Conservation (phyloP, 2,329 filamentous ascomycete genomes). For the Fusarium lyarnte region DNA sequence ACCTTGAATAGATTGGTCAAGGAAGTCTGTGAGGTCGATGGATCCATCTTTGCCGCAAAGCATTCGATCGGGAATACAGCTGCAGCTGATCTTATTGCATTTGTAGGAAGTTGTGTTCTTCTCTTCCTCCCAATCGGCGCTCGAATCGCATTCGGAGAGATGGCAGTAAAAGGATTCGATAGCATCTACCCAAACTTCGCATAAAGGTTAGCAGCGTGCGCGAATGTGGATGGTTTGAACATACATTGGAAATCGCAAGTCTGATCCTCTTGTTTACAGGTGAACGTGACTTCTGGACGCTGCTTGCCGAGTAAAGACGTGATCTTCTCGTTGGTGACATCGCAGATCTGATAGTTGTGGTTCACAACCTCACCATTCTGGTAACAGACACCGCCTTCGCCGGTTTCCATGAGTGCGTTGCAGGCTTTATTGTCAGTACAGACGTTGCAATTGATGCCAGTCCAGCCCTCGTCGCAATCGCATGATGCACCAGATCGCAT, state of each 20-base stretch:
- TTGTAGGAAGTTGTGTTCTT: conserved; percentile 86
- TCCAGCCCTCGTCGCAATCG: conserved; percentile 92
- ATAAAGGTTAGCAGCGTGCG: conserved; percentile 10
- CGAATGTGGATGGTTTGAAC: conserved; percentile 40
- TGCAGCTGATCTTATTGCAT: conserved; percentile 86
- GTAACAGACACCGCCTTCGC: conserved; percentile 88
- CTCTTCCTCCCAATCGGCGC: conserved; percentile 71
- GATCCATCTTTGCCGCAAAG: conserved; percentile 92
- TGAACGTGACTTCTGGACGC: conserved; percentile 94
- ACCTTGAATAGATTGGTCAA: conserved; percentile 83
- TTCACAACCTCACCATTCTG: conserved; percentile 89
- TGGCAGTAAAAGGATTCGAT: conserved; percentile 96
- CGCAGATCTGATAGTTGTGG: conserved; percentile 97
- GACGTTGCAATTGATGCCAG: conserved; percentile 97
- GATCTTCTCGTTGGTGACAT: conserved; percentile 96
- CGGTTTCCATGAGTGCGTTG: conserved; percentile 85
- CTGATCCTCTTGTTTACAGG: conserved; percentile 77
- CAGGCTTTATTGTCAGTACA: conserved; percentile 87
- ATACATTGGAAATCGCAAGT: conserved; percentile 95
- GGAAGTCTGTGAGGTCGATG: conserved; percentile 90
- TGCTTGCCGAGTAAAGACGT: conserved; percentile 83
- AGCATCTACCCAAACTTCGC: conserved; percentile 91
- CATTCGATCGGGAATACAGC: conserved; percentile 90
- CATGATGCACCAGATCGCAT: conserved; percentile 78
- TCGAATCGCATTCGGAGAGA: conserved; percentile 81